These are phyloP conservation scores for Naegleria lovaniensis DNA, from an alignment of 208 protist genomes.

Conservation along the genomic window DNA sequence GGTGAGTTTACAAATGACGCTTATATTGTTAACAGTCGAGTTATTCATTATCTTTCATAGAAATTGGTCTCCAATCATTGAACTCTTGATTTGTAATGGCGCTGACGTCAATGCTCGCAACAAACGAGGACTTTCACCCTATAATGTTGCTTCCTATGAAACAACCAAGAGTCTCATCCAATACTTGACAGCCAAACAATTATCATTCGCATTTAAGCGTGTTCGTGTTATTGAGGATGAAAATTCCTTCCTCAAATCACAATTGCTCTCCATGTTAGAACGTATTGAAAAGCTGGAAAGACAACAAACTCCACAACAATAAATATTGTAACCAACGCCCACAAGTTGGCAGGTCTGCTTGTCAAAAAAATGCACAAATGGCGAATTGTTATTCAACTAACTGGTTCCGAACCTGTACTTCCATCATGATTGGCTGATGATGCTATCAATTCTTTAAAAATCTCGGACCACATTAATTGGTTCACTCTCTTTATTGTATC, in stretches of 20 bases:
- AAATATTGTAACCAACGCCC: no score
- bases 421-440: constrained; percentile 24
- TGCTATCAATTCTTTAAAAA: background rate
- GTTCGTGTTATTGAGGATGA: background rate
- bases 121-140: background rate
- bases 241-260: background rate
- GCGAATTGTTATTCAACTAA: no score
- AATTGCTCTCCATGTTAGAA: background rate
- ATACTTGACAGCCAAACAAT: background rate
- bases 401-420: no score
- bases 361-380: no score
- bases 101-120: background rate
- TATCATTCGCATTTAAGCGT: background rate
- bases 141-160: background rate
- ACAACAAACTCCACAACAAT: background rate
- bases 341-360: no score
- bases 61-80: background rate
- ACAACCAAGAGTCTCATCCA: background rate
- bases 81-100: background rate
- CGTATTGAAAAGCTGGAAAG: background rate
- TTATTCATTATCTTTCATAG: no score
- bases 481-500: background rate
- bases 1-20: no score
- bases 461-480: background rate
- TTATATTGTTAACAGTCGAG: no score